Percentiles rank a stretch among this genome's conserved stretches.
These are phyloP conservation scores for Barnettozyma salicaria DNA, from an alignment of 805 yeast species.

Conservation along the genomic window DNA sequence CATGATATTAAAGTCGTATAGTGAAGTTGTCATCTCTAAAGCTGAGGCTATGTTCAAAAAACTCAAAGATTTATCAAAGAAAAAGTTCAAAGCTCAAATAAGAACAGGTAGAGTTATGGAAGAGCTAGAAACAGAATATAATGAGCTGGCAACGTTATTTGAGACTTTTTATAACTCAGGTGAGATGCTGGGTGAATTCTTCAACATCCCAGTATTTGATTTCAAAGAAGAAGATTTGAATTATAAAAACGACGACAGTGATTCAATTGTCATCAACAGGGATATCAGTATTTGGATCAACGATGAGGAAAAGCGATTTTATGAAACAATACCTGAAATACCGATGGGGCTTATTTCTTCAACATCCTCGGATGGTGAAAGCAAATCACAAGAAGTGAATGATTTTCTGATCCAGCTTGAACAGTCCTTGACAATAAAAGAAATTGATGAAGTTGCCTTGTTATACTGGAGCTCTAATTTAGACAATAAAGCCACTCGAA, in stretches of 20 bases:
- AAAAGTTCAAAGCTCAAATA: conserved; percentile 50
- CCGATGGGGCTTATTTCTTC: conserved; percentile 29
- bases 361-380: conserved; percentile 24
- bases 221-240: conserved; percentile 25
- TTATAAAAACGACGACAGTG: conserved; percentile 22
- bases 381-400: conserved; percentile 32
- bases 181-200: conserved; percentile 37
- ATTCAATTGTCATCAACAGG: conserved; percentile 26
- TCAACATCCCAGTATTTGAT: conserved; percentile 35
- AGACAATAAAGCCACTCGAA: conserved; percentile 67
- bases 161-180: conserved; percentile 41
- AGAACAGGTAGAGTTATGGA: conserved; percentile 55
- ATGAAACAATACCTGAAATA: conserved; percentile 46
- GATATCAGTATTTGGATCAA: conserved; percentile 51
- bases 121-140: conserved; percentile 33
- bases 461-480: conserved; percentile 45
- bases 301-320: conserved; percentile 58
- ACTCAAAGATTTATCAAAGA: conserved; percentile 31
- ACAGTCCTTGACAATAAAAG: conserved; percentile 38
- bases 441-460: conserved; percentile 42
- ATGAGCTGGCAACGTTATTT: conserved; percentile 30
- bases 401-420: conserved; percentile 40
- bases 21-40: conserved; percentile 36
- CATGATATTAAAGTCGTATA: conserved; percentile 35
- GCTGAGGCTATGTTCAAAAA: conserved; percentile 33